These are phyloP conservation scores for Takakia lepidozioides DNA, from an alignment of 225 moss, liverwort and hornwort genomes.

Conservation along the genomic window DNA sequence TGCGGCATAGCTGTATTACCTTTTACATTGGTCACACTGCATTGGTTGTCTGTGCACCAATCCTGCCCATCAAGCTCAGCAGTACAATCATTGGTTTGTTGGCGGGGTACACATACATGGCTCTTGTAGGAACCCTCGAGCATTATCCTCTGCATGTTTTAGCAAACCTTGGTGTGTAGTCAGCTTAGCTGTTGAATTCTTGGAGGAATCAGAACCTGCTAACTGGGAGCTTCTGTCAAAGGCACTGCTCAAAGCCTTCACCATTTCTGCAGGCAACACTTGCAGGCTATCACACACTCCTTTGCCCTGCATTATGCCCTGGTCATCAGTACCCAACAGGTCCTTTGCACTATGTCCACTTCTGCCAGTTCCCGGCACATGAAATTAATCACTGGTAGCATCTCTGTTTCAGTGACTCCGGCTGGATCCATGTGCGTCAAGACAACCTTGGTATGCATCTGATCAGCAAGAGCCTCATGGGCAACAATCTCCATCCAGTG, in stretches of 20 bases:
- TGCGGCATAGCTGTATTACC: slow-evolving; percentile 7
- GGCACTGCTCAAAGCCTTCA: slow-evolving; percentile 3
- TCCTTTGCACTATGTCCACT: slow-evolving; percentile 1
- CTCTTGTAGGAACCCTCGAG: slow-evolving; percentile 10
- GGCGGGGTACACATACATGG: slow-evolving; percentile 13
- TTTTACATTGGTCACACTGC: slow-evolving; percentile 11
- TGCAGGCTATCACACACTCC: not conserved
- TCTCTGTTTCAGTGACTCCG: slow-evolving; percentile 19
- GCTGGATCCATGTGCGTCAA: slow-evolving; percentile 1
- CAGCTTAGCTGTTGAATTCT: not conserved
- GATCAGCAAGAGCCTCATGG: slow-evolving; percentile 18
- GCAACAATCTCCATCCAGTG: slow-evolving; percentile 63
- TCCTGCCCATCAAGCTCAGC: slow-evolving; percentile 2
- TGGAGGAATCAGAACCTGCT: not conserved
- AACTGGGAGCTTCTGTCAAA: slow-evolving; percentile 1
- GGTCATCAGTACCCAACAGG: slow-evolving; percentile 4
- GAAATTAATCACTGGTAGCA: slow-evolving; percentile 13
- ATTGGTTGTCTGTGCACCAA: slow-evolving; percentile 12
- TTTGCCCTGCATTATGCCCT: not conserved
- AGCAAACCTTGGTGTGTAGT: not conserved
- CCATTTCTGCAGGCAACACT: not conserved
- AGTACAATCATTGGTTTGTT: slow-evolving; percentile 7
- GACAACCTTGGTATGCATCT: not conserved
- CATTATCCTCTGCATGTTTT: slow-evolving; percentile 7
- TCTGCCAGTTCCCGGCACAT: slow-evolving; percentile 14